phyloP scores from a whole-genome alignment of 139 green algal genomes.

The Chlorella sp. region DNA sequence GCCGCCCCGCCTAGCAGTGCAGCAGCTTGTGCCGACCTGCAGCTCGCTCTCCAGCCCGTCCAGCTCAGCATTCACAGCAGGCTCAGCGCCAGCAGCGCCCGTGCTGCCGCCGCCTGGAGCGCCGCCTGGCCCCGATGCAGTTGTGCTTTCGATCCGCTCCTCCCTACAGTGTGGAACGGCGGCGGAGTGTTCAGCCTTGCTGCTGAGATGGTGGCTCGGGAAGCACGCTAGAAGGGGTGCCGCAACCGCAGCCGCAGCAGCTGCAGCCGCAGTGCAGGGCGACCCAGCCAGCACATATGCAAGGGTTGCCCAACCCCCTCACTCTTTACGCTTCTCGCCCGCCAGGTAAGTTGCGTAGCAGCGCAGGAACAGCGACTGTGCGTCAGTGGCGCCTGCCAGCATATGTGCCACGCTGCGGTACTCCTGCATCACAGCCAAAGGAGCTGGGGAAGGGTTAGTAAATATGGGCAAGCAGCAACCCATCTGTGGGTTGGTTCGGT shows the following conservation, averaged over 20 bases:
- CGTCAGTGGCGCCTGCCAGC: constrained; percentile 44
- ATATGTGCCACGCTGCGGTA: constrained; percentile 78
- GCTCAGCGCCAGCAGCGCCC: constrained; percentile 1
- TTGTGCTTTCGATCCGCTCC: constrained; percentile 67
- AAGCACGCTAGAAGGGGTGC: not conserved
- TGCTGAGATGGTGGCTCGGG: no score
- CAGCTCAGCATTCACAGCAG: constrained; percentile 62
- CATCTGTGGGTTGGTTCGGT: no score
- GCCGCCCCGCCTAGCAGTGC: no score
- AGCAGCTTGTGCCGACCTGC: no score
- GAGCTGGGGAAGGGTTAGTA: no score
- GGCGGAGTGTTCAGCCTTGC: no score
- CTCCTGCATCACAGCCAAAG: no score
- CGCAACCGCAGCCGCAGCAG: not conserved
- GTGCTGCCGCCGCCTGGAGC: constrained; percentile 3
- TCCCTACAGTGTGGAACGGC: no score
- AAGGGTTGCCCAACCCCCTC: constrained; percentile 26
- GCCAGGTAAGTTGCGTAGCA: constrained; percentile 84
- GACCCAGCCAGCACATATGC: no score
- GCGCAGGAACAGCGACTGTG: constrained; percentile 78
- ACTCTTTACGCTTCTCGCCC: constrained; percentile 88
- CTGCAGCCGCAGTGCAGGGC: no score
- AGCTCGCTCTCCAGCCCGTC: constrained; percentile 49
- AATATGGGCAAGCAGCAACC: no score
- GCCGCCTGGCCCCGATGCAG: not conserved